Evolutionary conservation across 495 filamentous ascomycete species (phyloP), one percentile per base, ranked within the genome.

Genomic region (Neurospora africana): DNA sequence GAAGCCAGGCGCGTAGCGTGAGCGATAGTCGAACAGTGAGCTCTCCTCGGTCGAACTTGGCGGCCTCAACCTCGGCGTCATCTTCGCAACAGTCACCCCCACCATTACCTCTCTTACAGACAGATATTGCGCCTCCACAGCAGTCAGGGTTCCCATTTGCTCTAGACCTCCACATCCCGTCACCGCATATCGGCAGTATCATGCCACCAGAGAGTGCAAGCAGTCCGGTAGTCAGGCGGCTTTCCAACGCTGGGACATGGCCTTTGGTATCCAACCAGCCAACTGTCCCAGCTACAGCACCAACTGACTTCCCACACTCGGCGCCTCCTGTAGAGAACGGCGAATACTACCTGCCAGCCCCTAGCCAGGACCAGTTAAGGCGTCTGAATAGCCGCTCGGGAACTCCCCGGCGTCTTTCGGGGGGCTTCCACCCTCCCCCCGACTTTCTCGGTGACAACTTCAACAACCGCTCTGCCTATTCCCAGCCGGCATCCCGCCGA

Each of bases 221-320:
- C 5, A 77, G 72, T 15, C 80, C 80, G 0, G n/a, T 74, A 3
- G 70, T 75, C 4, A 77, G 77, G 8, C 79, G 79, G 4, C 75
- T 85, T 37, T 80, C 79, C 6, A 84, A 79, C 53, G 76, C 84
- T 17, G 79, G 77, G 70, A 86, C 84, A 15, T 86, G 84, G 84
- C 84, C 84, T 33, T 75, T 76, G 23, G 78, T 76, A n/a, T 78
- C 79, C 19, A 69, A 75, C 17, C 71, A 71, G 10, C 72, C 76
- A 33, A 69, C 39, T 27, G 36, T 70, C 7, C 47, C 74, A 5
- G 71, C 72, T 4, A 68, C 68, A n/a, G 68, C 76, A 35, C 44
- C 76, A 7, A 47, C 68, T 17, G 83, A 81, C 21, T 84, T 83
- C 69, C 83, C 83, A 13, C 81, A 80, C 70, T 85, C 83, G 4